These are phyloP conservation scores for Pseudocercospora eumusae DNA, from an alignment of 2,329 filamentous ascomycete species.

Conservation along the genomic window DNA sequence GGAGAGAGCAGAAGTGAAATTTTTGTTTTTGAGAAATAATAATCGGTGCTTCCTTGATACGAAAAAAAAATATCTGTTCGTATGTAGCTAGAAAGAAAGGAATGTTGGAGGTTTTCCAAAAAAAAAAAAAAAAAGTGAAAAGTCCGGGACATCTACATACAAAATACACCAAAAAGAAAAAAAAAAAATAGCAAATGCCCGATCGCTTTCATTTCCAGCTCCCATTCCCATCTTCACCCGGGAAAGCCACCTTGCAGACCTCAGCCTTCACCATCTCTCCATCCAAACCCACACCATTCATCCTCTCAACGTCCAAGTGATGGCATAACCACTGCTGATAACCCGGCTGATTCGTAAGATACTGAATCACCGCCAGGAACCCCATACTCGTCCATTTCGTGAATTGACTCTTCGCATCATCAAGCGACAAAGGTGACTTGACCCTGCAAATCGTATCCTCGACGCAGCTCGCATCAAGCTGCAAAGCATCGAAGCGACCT, in stretches of 20 bases:
- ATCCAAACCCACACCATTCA: conserved; percentile 32
- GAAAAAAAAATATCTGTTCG: no score
- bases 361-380: conserved; percentile 28
- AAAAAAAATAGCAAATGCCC: no score
- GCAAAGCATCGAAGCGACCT: conserved; percentile 18
- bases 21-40: no score
- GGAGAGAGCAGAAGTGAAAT: no score
- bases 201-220: no score
- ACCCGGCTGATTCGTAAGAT: conserved; percentile 26
- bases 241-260: conserved; percentile 18
- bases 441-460: conserved; percentile 28
- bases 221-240: conserved; percentile 4
- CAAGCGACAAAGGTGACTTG: conserved; percentile 17
- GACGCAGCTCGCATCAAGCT: conserved; percentile 27
- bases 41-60: no score
- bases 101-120: no score
- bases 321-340: conserved; percentile 29
- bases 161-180: no score
- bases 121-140: no score
- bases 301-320: conserved; percentile 24
- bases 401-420: conserved; percentile 21
- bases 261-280: conserved; percentile 22
- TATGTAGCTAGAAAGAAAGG: no score
- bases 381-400: conserved; percentile 24
- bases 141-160: no score